Percentiles rank a stretch among this genome's conserved stretches.
These are phyloP conservation scores for Phytopythium delawarense DNA, from an alignment of 352 stramenopile species.

Conservation along the genomic window DNA sequence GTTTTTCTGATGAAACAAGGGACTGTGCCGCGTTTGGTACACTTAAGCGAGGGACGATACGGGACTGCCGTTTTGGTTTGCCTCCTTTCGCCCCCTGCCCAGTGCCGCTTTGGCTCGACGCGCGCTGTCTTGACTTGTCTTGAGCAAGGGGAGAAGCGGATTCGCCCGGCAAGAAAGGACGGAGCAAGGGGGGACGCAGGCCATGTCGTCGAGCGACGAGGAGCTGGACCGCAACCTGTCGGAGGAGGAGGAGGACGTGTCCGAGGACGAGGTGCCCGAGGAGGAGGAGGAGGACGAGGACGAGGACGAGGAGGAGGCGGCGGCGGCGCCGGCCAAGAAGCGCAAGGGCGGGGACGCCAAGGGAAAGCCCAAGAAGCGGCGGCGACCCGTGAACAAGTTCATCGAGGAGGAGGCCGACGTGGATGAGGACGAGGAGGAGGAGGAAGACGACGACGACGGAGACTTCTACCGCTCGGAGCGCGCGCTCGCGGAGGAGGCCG, in stretches of 20 bases:
- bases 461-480: slow-evolving; percentile 79
- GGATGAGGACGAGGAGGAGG: slow-evolving; percentile 83
- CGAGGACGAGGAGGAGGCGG: slow-evolving; percentile 30
- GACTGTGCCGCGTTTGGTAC: too few species aligned
- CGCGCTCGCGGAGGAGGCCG: slow-evolving; percentile 71
- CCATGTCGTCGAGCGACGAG: slow-evolving; percentile 87
- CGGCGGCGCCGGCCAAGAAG: slow-evolving; percentile 67
- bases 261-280: slow-evolving; percentile 73
- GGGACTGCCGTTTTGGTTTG: background rate
- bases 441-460: slow-evolving; percentile 77
- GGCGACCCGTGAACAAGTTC: slow-evolving; percentile 85
- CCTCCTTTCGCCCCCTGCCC: background rate
- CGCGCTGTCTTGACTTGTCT: background rate
- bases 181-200: background rate
- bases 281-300: slow-evolving; percentile 64
- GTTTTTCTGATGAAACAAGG: too few species aligned
- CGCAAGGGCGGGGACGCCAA: slow-evolving; percentile 62
- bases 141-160: background rate
- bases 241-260: slow-evolving; percentile 67
- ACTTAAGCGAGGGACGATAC: background rate
- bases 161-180: slow-evolving; percentile 1
- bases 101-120: background rate
- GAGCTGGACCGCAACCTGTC: slow-evolving; percentile 82
- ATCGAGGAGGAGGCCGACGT: slow-evolving; percentile 88
- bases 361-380: slow-evolving; percentile 81